Base-by-base conservation (phyloP, 179 eudicot species). In the Beta macrorhiza region DNA sequence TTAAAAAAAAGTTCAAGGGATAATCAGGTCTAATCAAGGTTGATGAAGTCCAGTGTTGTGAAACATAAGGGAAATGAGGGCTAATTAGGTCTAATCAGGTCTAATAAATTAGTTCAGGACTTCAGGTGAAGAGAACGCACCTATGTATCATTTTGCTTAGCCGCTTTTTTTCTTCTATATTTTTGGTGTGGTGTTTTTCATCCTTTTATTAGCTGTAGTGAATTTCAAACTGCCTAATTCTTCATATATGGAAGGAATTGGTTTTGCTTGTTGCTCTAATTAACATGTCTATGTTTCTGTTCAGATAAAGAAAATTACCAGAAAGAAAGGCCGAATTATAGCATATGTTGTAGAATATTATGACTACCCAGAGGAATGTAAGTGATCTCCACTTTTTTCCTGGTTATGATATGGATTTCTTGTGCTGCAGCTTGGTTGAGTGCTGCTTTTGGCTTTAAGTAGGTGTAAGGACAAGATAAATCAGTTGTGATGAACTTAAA, bases 321-420 rank as follows among this genome's bases (percentile, higher is more conserved):
- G 22, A 72, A 84, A 69, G 72, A 81, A 67, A 75, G 87, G 88
- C 22, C 67, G 72, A 37, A 49, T 81, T 81, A 12, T 44, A 25
- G 55, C 17, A n/a, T 76, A 86, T 76, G 76, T 77, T 32, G 78
- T 91, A 79, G 90, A 90, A 77, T 91, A 81, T 82, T 84, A 75
- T 74, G 95, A 91, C 82, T 91, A 86, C 72, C 85, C 88, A 0
- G 95, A 85, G 51, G 93, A 90, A 64, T 76, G 95, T 91, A 90
- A 90, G 93, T 89, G 77, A 84, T 76, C n/a, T 5, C 7, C 61
- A 5, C 61, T 53, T 63, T 45, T 25, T n/a, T 19, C 49, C 25
- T 47, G 29, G 51, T 63, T 45, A 17, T 52, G 13, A 44, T n/a
- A 37, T 37, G 42, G 4, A 37, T 37, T 29, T 37, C 42, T 37